phyloP scores from a whole-genome alignment of 257 asterid species.

The Lithospermum erythrorhizon region DNA sequence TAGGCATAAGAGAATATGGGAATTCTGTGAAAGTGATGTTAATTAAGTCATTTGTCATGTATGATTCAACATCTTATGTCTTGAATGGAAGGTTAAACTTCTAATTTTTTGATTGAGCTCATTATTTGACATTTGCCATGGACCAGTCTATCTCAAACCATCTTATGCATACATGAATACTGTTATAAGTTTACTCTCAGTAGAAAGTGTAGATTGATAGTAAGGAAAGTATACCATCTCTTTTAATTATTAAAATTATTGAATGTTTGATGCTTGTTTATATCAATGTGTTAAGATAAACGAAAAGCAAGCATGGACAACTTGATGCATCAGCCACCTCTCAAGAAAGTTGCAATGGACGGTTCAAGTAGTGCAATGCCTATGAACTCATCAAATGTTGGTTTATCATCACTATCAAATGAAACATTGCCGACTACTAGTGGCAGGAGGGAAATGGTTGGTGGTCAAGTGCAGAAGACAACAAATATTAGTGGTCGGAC shows the following conservation, averaged over 20 bases:
- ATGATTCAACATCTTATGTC: too few species aligned
- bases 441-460: slow-evolving; percentile 30
- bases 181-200: too few species aligned
- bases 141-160: too few species aligned
- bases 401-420: slow-evolving; percentile 30
- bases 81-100: too few species aligned
- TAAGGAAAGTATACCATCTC: neutral
- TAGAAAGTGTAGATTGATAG: too few species aligned
- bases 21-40: too few species aligned
- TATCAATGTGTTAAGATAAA: slow-evolving; percentile 36
- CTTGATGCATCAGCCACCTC: slow-evolving; percentile 63
- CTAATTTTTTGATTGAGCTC: too few species aligned
- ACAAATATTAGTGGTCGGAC: slow-evolving; percentile 47
- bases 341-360: slow-evolving; percentile 56
- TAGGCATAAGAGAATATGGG: too few species aligned
- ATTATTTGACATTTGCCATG: too few species aligned
- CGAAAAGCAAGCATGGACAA: slow-evolving; percentile 65
- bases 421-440: slow-evolving; percentile 35
- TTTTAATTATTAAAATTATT: too few species aligned
- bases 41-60: too few species aligned
- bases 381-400: slow-evolving; percentile 29
- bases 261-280: neutral
- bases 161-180: neutral
- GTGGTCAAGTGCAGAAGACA: slow-evolving; percentile 36
- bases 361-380: slow-evolving; percentile 27